A percentile compares a stretch with the other conserved stretches of the same genome.
These are phyloP conservation scores for Eleusine coracana DNA, from an alignment of 176 grass and related monocot genomes.

Conservation along the genomic window DNA sequence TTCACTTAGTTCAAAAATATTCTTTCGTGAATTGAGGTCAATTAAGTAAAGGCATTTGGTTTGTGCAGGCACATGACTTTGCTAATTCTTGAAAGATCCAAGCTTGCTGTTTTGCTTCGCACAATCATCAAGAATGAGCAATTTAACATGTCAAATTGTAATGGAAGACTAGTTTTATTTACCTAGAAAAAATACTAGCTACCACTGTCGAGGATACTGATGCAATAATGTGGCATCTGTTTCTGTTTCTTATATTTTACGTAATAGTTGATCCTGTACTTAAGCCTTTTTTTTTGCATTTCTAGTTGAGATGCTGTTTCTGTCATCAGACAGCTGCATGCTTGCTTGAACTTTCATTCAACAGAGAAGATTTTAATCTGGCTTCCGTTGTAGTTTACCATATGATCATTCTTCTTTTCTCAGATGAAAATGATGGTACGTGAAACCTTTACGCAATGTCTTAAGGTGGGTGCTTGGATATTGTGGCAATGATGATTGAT, in stretches of 20 bases:
- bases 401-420: constrained; percentile 72
- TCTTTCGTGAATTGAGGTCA: constrained; percentile 41
- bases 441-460: constrained; percentile 69
- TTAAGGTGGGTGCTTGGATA: constrained; percentile 65
- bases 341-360: constrained; percentile 42
- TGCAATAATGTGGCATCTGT: constrained; percentile 41
- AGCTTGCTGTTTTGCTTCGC: constrained; percentile 71
- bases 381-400: constrained; percentile 49
- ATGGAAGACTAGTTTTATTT: constrained; percentile 33
- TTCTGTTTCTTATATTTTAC: constrained; percentile 1
- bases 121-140: constrained; percentile 58
- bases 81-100: constrained; percentile 75
- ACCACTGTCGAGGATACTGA: constrained; percentile 30
- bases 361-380: constrained; percentile 33
- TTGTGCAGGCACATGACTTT: constrained; percentile 88
- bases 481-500: constrained; percentile 47
- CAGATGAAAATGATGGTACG: constrained; percentile 97
- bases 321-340: constrained; percentile 5
- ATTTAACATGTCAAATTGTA: constrained; percentile 50
- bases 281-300: background rate
- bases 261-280: background rate
- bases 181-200: constrained; percentile 24
- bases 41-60: constrained; percentile 68
- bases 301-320: constrained; percentile 13
- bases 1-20: constrained; percentile 24